Percentiles rank a stretch among this genome's conserved stretches.
Evolutionary conservation across 495 filamentous ascomycete genomes (phyloP).

Genomic region (Paragyromitra xinjiangensis): DNA sequence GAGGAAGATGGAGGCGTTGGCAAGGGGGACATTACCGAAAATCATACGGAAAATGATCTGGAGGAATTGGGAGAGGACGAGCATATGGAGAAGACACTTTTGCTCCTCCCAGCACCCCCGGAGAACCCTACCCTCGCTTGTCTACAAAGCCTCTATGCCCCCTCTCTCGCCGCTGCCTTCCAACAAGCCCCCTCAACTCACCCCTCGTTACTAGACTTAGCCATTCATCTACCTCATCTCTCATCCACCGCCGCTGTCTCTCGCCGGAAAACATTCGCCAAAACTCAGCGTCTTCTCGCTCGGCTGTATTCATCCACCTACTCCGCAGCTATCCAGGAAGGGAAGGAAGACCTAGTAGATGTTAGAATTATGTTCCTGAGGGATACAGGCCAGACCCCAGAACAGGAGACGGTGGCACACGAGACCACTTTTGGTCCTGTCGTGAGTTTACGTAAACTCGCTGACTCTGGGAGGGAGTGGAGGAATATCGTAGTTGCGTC

Average conservation of each 20-base stretch:
- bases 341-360: conserved; percentile 77
- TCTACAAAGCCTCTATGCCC: conserved; percentile 42
- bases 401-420: conserved; percentile 56
- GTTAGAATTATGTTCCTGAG: conserved; percentile 77
- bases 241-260: conserved; percentile 60
- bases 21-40: conserved; percentile 33
- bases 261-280: conserved; percentile 67
- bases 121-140: conserved; percentile 36
- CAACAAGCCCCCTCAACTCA: conserved; percentile 40
- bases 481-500: conserved; percentile 66
- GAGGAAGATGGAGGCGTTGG: conserved; percentile 52
- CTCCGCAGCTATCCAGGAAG: conserved; percentile 71
- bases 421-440: conserved; percentile 65
- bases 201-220: conserved; percentile 46
- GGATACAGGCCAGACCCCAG: conserved; percentile 59
- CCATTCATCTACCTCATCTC: conserved; percentile 59
- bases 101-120: conserved; percentile 46
- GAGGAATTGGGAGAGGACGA: conserved; percentile 40
- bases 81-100: conserved; percentile 36
- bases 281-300: conserved; percentile 75
- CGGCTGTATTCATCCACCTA: conserved; percentile 79
- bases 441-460: conserved; percentile 72
- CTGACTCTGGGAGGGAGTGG: conserved; percentile 72
- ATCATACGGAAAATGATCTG: conserved; percentile 25
- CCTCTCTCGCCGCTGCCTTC: conserved; percentile 46